Percentiles rank a stretch among this genome's conserved stretches.
phyloP scores from a whole-genome alignment of 805 yeast genomes.

The Nadsonia fulvescens region DNA sequence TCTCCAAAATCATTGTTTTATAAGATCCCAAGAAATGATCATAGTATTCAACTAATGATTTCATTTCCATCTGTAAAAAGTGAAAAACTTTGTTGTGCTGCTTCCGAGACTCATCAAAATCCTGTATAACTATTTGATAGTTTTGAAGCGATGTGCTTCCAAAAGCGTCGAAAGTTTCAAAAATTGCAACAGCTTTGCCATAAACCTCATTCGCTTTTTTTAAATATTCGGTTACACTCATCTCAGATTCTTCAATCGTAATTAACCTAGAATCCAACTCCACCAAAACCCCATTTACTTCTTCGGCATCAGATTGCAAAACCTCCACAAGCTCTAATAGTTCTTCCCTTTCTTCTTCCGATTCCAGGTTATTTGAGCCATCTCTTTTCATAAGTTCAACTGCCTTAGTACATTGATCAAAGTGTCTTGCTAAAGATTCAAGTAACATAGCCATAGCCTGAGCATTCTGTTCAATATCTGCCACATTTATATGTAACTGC shows the following conservation, averaged over 20 bases:
- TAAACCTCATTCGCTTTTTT: conserved; percentile 14
- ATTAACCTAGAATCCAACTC: conserved; percentile 11
- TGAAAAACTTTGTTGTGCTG: conserved; percentile 13
- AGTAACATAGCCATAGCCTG: conserved; percentile 52
- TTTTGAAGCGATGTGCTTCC: conserved; percentile 8
- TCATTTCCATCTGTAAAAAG: conserved; percentile 19
- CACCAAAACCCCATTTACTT: conserved; percentile 16
- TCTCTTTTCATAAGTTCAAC: too few species aligned
- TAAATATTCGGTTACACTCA: conserved; percentile 10
- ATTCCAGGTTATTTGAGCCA: conserved; percentile 17
- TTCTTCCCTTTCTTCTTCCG: conserved; percentile 20
- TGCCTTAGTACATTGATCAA: conserved; percentile 54
- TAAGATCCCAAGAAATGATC: conserved; percentile 34
- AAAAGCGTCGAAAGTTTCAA: conserved; percentile 10
- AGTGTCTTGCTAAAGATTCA: conserved; percentile 61
- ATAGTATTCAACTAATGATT: conserved; percentile 30
- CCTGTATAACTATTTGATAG: too few species aligned
- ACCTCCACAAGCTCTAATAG: conserved; percentile 40
- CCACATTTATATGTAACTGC: too few species aligned
- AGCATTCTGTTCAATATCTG: conserved; percentile 29
- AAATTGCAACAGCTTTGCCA: conserved; percentile 8
- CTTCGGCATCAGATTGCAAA: conserved; percentile 20
- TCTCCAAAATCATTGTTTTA: conserved; percentile 32
- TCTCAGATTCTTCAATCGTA: conserved; percentile 8
- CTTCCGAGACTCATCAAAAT: too few species aligned